These are phyloP conservation scores for Coniochaeta sp. DNA, from an alignment of 2,329 filamentous ascomycete genomes.

Conservation along the genomic window DNA sequence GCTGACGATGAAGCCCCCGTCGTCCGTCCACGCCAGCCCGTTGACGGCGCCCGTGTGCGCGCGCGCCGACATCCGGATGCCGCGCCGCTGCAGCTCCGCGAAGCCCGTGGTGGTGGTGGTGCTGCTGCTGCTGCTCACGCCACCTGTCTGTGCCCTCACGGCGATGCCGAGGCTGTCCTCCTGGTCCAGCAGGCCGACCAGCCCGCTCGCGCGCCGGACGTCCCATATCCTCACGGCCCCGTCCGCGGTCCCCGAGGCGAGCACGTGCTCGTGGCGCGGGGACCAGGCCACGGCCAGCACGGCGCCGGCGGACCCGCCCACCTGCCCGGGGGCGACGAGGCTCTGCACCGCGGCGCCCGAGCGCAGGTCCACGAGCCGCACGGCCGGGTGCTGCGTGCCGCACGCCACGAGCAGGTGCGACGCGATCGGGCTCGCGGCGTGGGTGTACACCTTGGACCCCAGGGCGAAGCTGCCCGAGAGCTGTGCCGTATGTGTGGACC, in stretches of 20 bases:
- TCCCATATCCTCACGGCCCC: constrained; percentile 84
- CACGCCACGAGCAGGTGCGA: constrained; percentile 75
- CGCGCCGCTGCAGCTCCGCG: constrained; percentile 22
- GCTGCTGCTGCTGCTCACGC: constrained; percentile 18
- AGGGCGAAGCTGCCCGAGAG: constrained; percentile 62
- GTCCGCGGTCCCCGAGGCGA: constrained; percentile 80
- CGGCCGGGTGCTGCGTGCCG: constrained; percentile 76
- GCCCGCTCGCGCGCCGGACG: constrained; percentile 68
- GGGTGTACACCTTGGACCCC: constrained; percentile 64
- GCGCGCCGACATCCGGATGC: constrained; percentile 42
- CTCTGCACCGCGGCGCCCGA: constrained; percentile 71
- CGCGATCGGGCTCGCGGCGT: constrained; percentile 68
- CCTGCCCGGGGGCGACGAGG: constrained; percentile 53
- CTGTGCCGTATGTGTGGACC: constrained; percentile 56
- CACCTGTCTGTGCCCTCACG: constrained; percentile 16
- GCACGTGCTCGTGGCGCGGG: constrained; percentile 67
- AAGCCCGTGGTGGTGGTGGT: too few relatives aligned
- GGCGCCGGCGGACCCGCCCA: constrained; percentile 39
- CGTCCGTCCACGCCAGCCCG: constrained; percentile 75
- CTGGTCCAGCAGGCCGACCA: constrained; percentile 72
- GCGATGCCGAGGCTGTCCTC: constrained; percentile 69
- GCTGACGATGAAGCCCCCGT: constrained; percentile 69
- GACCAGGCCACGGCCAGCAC: constrained; percentile 73
- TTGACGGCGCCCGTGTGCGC: constrained; percentile 82
- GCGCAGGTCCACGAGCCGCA: constrained; percentile 79